A percentile compares a stretch with the other conserved stretches of the same genome.
Evolutionary conservation across 192 early-diverging fungal species (phyloP).

Genomic region (Kappamyces sp.): DNA sequence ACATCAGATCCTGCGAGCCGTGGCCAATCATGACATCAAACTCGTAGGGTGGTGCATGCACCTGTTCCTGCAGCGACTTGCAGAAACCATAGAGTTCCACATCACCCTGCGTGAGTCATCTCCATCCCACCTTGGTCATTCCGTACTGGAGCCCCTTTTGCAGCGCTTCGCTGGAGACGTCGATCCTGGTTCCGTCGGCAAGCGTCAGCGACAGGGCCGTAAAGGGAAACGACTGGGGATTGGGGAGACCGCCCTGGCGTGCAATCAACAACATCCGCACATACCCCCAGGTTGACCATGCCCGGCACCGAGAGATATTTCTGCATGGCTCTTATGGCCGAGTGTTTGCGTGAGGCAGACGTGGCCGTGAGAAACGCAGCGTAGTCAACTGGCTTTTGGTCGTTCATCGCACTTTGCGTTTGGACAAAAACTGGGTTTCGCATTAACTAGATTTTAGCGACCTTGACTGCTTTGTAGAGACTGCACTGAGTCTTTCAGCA

Average conservation of each 20-base stretch:
- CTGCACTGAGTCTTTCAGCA: no score
- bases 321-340: conserved; percentile 43
- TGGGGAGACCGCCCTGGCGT: conserved; percentile 43
- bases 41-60: conserved; percentile 35
- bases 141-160: conserved; percentile 44
- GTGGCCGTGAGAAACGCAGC: conserved; percentile 27
- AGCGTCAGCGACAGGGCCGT: conserved; percentile 35
- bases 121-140: no score
- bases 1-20: conserved; percentile 49
- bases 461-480: no score
- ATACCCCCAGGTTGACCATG: not conserved
- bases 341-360: conserved; percentile 35
- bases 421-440: no score
- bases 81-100: conserved; percentile 42
- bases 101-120: conserved; percentile 39
- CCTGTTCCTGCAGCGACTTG: conserved; percentile 36
- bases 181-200: conserved; percentile 33
- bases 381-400: conserved; percentile 22
- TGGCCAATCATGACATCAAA: conserved; percentile 51
- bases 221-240: conserved; percentile 47
- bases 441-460: no score
- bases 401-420: no score
- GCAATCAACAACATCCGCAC: conserved; percentile 18
- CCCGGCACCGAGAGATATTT: conserved; percentile 12
- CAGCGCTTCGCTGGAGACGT: conserved; percentile 26